These are phyloP conservation scores for Bryopsis sp. DNA, from an alignment of 139 green algal genomes.

Conservation along the genomic window DNA sequence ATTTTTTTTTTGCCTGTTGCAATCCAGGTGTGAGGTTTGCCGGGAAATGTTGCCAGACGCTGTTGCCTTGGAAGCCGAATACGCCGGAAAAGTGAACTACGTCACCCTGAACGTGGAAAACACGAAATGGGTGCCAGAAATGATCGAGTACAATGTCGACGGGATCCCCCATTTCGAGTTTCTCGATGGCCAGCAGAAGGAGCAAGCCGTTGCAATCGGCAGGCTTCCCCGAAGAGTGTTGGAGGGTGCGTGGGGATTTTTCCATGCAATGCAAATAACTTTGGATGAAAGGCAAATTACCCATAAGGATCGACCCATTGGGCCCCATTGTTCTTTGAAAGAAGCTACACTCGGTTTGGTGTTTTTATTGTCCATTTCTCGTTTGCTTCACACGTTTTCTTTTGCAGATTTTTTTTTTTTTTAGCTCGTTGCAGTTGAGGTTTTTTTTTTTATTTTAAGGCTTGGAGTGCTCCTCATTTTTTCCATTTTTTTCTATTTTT, in stretches of 20 bases:
- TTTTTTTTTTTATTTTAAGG: no score
- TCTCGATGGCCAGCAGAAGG: slow-evolving; percentile 57
- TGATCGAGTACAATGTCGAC: slow-evolving; percentile 76
- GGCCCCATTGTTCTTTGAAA: no score
- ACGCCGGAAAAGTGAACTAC: slow-evolving; percentile 83
- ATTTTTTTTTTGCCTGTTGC: background rate
- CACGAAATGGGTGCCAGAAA: slow-evolving; percentile 69
- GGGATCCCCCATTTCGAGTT: slow-evolving; percentile 95
- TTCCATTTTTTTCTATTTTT: no score
- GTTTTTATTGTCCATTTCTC: no score
- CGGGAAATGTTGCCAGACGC: slow-evolving; percentile 63
- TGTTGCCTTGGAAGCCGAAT: slow-evolving; percentile 59
- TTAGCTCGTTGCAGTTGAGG: background rate
- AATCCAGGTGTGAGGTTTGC: slow-evolving; percentile 67
- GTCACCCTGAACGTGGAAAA: slow-evolving; percentile 99
- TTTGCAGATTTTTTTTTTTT: background rate
- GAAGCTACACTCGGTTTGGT: no score
- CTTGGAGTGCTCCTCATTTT: no score
- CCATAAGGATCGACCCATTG: no score
- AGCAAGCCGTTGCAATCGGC: slow-evolving; percentile 69
- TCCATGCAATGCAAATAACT: no score
- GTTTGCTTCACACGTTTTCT: no score
- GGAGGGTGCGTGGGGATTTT: slow-evolving; percentile 35
- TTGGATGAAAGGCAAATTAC: no score
- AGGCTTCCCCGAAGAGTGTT: slow-evolving; percentile 67